Evolutionary conservation across 129 eudicot species (phyloP).

Genomic region (Scalesia atractyloides): DNA sequence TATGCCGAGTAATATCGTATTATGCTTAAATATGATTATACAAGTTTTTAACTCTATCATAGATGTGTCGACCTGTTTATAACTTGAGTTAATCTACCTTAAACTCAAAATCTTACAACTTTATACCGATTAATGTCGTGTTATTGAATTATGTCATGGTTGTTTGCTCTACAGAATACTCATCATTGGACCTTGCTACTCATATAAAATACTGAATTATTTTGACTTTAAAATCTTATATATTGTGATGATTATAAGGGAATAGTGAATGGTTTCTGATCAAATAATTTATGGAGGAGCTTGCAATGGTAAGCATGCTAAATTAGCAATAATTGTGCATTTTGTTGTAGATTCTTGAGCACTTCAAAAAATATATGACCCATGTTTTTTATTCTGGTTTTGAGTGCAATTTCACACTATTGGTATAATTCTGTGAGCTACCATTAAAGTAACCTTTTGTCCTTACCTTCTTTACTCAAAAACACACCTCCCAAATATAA

Average conservation of each 20-base stretch:
- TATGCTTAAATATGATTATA: too few species aligned
- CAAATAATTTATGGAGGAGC: background rate
- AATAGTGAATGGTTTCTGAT: conserved; percentile 9
- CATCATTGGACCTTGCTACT: background rate
- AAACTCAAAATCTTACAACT: too few species aligned
- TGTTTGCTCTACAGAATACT: background rate
- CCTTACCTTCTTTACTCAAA: conserved; percentile 4
- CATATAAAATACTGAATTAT: background rate
- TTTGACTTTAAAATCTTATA: background rate
- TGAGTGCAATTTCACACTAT: conserved; percentile 34
- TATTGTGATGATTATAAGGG: conserved; percentile 1
- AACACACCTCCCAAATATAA: background rate
- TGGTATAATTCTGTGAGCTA: conserved; percentile 20
- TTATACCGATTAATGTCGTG: too few species aligned
- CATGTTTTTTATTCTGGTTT: conserved; percentile 35
- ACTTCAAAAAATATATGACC: conserved; percentile 31
- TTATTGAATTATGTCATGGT: too few species aligned
- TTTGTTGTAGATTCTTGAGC: conserved; percentile 41
- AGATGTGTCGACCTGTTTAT: too few species aligned
- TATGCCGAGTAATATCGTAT: too few species aligned
- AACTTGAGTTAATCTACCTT: too few species aligned
- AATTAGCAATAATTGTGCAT: conserved; percentile 31
- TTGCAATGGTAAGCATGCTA: conserved; percentile 31
- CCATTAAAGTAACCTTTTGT: conserved; percentile 27
- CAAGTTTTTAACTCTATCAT: too few species aligned